These are phyloP conservation scores for Tardiomyces blankii DNA, from an alignment of 1,139 yeast genomes.

Conservation along the genomic window DNA sequence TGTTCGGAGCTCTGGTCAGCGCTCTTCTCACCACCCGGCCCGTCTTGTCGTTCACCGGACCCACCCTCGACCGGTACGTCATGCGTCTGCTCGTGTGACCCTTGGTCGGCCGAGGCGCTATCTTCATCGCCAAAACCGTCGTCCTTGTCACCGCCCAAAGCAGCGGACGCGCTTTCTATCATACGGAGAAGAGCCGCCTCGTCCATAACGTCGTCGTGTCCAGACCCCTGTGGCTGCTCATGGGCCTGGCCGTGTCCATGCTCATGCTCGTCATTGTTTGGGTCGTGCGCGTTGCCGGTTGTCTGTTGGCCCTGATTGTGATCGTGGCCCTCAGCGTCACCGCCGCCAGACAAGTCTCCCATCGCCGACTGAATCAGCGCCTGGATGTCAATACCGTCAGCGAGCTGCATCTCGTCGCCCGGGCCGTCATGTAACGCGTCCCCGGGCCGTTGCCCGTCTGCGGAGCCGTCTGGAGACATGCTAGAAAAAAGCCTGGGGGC, in stretches of 20 bases:
- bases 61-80: no score
- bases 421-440: neutral
- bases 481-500: neutral
- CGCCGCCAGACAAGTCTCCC: neutral
- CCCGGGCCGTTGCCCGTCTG: neutral
- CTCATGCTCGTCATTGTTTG: neutral
- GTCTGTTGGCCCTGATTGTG: no score
- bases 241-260: neutral
- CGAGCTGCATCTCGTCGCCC: neutral
- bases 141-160: neutral
- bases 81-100: no score
- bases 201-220: neutral
- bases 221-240: no score
- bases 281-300: no score
- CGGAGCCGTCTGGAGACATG: neutral
- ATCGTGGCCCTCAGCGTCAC: neutral
- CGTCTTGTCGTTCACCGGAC: no score
- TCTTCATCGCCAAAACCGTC: neutral
- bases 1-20: no score
- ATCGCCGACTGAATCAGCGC: constrained; percentile 1
- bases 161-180: neutral
- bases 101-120: neutral
- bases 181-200: neutral
- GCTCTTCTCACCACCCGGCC: no score
- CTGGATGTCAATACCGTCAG: constrained; percentile 1